A percentile compares a stretch with the other conserved stretches of the same genome.
phyloP scores from a whole-genome alignment of 2,329 filamentous ascomycete species.

The Aureobasidium subglaciale region DNA sequence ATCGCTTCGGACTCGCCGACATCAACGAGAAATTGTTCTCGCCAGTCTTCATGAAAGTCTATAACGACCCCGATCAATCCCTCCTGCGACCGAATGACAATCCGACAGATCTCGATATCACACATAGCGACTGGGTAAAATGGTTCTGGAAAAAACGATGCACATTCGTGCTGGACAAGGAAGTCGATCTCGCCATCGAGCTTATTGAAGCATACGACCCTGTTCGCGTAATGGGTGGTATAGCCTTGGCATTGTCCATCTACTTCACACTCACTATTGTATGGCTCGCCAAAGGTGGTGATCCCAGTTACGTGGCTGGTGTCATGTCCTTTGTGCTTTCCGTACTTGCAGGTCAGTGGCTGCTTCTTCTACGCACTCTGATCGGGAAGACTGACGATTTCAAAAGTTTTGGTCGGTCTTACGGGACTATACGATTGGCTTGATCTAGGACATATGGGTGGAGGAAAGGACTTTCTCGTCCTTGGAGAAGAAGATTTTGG shows the following conservation, averaged over 20 bases:
- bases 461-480: not conserved
- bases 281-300: not conserved
- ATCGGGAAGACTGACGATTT: not conserved
- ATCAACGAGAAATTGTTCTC: not conserved
- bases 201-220: not conserved
- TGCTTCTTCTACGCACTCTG: not conserved
- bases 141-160: not conserved
- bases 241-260: not conserved
- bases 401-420: not conserved
- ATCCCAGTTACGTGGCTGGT: not conserved
- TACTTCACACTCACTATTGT: not conserved
- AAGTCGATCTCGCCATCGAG: conserved; percentile 1
- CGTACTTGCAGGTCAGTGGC: not conserved
- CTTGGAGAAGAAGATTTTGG: not conserved
- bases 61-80: not conserved
- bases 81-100: not conserved
- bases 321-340: conserved; percentile 9
- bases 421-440: conserved; percentile 6
- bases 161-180: not conserved
- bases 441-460: conserved; percentile 8
- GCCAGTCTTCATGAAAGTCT: conserved; percentile 2
- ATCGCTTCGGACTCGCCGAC: not conserved
- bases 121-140: not conserved
- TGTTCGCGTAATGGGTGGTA: not conserved
- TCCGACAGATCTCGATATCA: not conserved